Base-by-base conservation (phyloP, 805 yeast species). In the Myxozyma neglecta region DNA sequence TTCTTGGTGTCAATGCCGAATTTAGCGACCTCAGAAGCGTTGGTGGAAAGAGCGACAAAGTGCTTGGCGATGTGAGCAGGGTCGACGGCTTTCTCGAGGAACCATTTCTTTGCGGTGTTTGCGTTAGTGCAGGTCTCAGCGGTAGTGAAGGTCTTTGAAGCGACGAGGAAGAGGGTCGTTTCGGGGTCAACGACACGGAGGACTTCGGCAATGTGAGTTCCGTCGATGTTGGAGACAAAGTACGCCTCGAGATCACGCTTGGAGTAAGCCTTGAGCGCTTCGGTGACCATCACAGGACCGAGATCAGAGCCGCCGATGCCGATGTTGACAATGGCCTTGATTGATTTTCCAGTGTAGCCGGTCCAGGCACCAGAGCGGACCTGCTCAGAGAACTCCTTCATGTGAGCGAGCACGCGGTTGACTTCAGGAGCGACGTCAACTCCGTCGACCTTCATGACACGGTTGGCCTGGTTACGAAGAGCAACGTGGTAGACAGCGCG, bases 241-340 rank as follows among this genome's bases (percentile, higher is more conserved):
- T 93, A 96, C 55, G 85, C 96, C 67, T 81, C 77, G 70, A 94
- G 81, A 56, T 72, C 77, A 18, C 62, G 63, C 67, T 86, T 83
- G 70, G 88, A 83, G 78, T 93, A 94, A 69, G 89, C 87, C 82
- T 93, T 94, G 75, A 94, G 83, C 46, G 99, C 97, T 81, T 94
- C 98, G 65, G 97, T 90, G 71, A 94, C 98, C 99, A 94, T 94
- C 57, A 94, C 98, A 50, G 99, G 99, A 72, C 99, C 99, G 71
- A 94, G 83, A 78, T 94, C 99, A 35, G 97, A 91, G 70, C 99
- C 99, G 75, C 99, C 99, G 74, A 94, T 94, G 78, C 99, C 99
- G 72, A 94, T 90, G 83, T 94, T 94, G 73, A 94, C 98, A 60
- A 94, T 86, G 73, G 90, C 96, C 70, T 94, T 89, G 79, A 94